Base-by-base conservation (phyloP, 352 stramenopile genomes). In the Globisporangium takayamanum region DNA sequence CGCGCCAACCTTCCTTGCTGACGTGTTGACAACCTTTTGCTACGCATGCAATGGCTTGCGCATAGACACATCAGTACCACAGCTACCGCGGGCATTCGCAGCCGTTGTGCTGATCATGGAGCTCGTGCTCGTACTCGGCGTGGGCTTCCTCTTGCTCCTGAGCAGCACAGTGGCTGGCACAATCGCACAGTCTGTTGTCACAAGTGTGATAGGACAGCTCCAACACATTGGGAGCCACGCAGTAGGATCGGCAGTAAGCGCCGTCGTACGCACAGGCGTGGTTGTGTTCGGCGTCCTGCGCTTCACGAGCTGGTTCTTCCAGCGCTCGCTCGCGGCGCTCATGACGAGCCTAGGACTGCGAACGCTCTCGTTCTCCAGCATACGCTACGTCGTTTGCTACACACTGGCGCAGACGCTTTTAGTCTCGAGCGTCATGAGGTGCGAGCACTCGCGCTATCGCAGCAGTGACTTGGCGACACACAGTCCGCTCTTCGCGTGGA, bases 101-200 rank as follows among this genome's bases (percentile, higher is more conserved):
- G 46, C 56, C 42, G 63, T 81, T 18, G 61, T 84, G 57, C 48
- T 84, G 25, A 57, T 63, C 41, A 74, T 81, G 70, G 75, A 84
- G 62, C 50, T 82, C 49, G 46, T 57, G 45, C 52, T 76, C 28
- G 58, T 62, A 20, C 61, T 65, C 44, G 64, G 72, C 3, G 53
- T 37, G 30, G 68, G 63, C 3, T 74, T 78, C 55, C 49, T 84
- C 20, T 33, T 84, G 58, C 57, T 82, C 33, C 28, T 72, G 36
- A 53, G 4, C 47, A 65, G 53, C 46, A 65, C 60, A 5, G 37
- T 76, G 15, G 44, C 63, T 6, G 62, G 65, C 18, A n/a, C 45
- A 16, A 25, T 22, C n/a, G 6, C 12, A 2, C 50, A 36, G 10
- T 49, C 36, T 26, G 10, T 30, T 12, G 33, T 12, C 33, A 39